A percentile compares a stretch with the other conserved stretches of the same genome.
Conservation (phyloP, 345 rosid species). For the Ceriops zippeliana region DNA sequence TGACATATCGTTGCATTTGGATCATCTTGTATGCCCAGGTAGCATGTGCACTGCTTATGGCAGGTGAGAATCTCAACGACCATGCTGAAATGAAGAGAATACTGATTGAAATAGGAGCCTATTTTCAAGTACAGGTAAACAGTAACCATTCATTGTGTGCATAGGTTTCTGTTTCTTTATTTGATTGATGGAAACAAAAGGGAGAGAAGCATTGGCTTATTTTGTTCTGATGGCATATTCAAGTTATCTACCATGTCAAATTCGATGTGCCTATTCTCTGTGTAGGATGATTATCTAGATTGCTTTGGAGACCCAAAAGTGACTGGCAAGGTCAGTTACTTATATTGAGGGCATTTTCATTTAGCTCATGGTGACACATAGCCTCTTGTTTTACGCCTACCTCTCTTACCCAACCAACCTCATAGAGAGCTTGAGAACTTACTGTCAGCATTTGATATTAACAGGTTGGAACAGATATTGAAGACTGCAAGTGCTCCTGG, state of each 20-base stretch:
- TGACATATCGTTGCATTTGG: not conserved
- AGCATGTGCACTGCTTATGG: conserved; percentile 75
- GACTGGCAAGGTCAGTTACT: conserved; percentile 59
- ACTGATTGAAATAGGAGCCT: conserved; percentile 72
- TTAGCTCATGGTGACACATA: not conserved
- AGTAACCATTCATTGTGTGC: not conserved
- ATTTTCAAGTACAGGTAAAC: conserved; percentile 75
- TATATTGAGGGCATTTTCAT: not conserved
- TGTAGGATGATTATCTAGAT: conserved; percentile 82
- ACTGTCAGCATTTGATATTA: not conserved
- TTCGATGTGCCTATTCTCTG: not conserved
- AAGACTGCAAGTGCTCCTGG: conserved; percentile 91
- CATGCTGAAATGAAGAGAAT: conserved; percentile 58
- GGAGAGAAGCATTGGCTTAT: not conserved
- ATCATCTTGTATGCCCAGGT: conserved; percentile 38
- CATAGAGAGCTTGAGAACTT: not conserved
- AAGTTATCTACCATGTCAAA: not conserved
- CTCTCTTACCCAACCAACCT: not conserved
- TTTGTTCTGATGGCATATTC: not conserved
- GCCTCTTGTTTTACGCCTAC: not conserved
- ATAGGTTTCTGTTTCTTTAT: not conserved
- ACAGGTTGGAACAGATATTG: conserved; percentile 84
- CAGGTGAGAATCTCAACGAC: conserved; percentile 66
- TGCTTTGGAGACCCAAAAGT: conserved; percentile 71
- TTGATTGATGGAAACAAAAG: not conserved